Percentiles rank a stretch among this genome's conserved stretches.
Conservation (phyloP, 257 asterid genomes). For the Plantago elongata region DNA sequence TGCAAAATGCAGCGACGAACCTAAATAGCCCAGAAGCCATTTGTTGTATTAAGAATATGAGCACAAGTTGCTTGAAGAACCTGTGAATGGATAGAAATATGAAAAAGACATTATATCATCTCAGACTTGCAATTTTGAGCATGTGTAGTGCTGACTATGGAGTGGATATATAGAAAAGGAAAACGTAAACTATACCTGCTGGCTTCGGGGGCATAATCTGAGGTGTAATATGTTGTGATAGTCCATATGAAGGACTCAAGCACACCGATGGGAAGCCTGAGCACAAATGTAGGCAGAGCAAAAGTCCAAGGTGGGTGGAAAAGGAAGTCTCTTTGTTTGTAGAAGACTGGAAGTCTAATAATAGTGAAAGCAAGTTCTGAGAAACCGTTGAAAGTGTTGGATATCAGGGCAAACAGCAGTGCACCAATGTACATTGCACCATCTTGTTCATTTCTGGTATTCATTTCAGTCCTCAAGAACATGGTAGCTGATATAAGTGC, state of each 20-base stretch:
- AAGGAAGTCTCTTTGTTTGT: conserved; percentile 56
- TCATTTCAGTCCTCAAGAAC: conserved; percentile 45
- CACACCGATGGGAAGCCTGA: conserved; percentile 46
- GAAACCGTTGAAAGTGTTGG: conserved; percentile 55
- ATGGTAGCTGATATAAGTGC: conserved; percentile 53
- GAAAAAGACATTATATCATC: conserved; percentile 26
- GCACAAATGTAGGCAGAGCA: conserved; percentile 43
- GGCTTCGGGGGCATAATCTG: conserved; percentile 64
- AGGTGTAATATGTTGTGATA: conserved; percentile 50
- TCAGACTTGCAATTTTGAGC: neutral
- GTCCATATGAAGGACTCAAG: conserved; percentile 54
- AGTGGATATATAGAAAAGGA: neutral
- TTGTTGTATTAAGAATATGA: conserved; percentile 44
- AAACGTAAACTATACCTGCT: conserved; percentile 29
- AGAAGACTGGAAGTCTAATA: conserved; percentile 58
- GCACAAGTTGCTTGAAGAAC: conserved; percentile 56
- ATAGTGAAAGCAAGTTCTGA: conserved; percentile 51
- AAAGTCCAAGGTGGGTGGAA: conserved; percentile 67
- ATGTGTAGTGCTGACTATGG: too few relatives aligned
- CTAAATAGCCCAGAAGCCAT: conserved; percentile 56
- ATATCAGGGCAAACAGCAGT: conserved; percentile 39
- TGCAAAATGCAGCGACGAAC: conserved; percentile 42
- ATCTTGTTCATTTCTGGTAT: conserved; percentile 37
- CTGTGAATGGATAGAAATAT: conserved; percentile 21
- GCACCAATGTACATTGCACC: conserved; percentile 57